These are phyloP conservation scores for Funneliformis mosseae DNA, from an alignment of 192 early-diverging fungal species.

Conservation along the genomic window DNA sequence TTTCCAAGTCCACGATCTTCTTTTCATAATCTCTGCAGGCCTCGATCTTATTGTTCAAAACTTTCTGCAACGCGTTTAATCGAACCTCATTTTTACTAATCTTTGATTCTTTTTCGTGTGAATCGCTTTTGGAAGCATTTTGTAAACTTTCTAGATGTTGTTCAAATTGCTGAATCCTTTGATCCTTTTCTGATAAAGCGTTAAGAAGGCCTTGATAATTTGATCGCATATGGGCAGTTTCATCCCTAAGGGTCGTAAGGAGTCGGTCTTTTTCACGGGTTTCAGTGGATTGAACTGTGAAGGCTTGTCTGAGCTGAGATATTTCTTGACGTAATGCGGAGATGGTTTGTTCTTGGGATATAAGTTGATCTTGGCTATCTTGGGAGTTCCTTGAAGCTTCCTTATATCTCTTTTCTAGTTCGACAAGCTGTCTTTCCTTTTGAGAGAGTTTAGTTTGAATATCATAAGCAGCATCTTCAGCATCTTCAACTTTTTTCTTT, in stretches of 20 bases:
- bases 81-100: conserved; percentile 31
- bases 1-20: conserved; percentile 21
- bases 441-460: conserved; percentile 7
- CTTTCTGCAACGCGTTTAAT: conserved; percentile 31
- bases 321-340: conserved; percentile 24
- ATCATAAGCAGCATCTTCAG: neutral
- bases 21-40: conserved; percentile 33
- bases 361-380: conserved; percentile 11
- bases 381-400: neutral
- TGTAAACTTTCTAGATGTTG: conserved; percentile 27
- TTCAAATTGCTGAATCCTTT: conserved; percentile 24
- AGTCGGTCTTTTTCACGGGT: conserved; percentile 20
- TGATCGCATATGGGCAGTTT: conserved; percentile 20
- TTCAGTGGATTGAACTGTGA: conserved; percentile 5
- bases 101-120: conserved; percentile 11
- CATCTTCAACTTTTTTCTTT: neutral
- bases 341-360: conserved; percentile 16
- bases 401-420: conserved; percentile 17
- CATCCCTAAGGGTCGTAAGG: neutral
- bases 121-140: neutral
- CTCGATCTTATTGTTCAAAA: conserved; percentile 31
- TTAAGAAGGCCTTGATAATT: conserved; percentile 30
- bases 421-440: conserved; percentile 13
- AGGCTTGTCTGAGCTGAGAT: conserved; percentile 4
- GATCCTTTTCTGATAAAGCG: conserved; percentile 27